phyloP scores from a whole-genome alignment of 2,329 filamentous ascomycete species.

The Phyllosticta citribraziliensis region DNA sequence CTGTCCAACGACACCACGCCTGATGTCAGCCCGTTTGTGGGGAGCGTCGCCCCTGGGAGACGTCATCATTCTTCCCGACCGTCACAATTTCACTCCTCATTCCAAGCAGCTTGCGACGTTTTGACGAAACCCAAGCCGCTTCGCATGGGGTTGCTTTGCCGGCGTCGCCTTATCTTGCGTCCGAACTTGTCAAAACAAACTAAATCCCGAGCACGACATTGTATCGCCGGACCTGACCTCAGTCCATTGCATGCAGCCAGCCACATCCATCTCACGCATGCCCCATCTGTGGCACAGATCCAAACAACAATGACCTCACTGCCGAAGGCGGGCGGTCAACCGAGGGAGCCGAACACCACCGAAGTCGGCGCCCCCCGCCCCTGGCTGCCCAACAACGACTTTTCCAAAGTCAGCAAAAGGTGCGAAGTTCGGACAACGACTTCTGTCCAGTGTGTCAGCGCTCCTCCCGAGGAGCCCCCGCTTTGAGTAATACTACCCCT shows the following conservation, averaged over 20 bases:
- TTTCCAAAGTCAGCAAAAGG: conserved; percentile 56
- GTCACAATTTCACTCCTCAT: background rate
- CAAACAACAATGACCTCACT: background rate
- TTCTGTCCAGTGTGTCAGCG: conserved; percentile 38
- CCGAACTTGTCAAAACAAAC: background rate
- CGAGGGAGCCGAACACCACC: conserved; percentile 50
- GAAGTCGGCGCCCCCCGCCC: conserved; percentile 51
- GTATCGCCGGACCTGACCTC: background rate
- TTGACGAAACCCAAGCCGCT: background rate
- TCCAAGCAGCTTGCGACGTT: background rate
- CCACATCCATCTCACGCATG: background rate
- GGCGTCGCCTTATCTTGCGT: background rate
- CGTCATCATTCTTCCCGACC: background rate
- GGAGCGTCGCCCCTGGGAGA: background rate
- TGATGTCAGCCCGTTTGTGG: background rate
- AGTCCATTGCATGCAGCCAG: background rate
- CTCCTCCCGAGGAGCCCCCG: background rate
- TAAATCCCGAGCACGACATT: background rate
- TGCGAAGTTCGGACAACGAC: conserved; percentile 55
- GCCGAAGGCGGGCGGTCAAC: conserved; percentile 11
- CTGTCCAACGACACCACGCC: no score
- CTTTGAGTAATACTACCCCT: background rate
- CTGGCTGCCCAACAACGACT: conserved; percentile 51
- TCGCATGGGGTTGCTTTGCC: background rate
- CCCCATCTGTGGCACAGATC: background rate